Percentiles rank a stretch among this genome's conserved stretches.
Conservation (phyloP, 805 yeast species). For the Candida rishiriensis region DNA sequence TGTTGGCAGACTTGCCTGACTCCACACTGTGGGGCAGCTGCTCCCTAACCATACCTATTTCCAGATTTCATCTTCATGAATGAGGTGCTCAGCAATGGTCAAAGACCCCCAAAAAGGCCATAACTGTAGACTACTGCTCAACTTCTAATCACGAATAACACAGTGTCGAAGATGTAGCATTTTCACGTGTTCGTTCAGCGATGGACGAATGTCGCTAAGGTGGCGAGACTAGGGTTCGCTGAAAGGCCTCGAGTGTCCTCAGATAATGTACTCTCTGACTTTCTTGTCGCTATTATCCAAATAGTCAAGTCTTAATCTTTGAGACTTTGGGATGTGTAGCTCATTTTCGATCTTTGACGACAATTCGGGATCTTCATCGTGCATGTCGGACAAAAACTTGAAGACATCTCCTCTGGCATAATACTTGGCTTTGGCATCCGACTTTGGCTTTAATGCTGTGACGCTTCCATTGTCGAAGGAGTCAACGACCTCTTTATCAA, state of each 20-base stretch:
- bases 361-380: constrained; percentile 37
- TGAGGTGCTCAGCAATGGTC: too few species aligned
- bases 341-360: constrained; percentile 32
- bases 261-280: constrained; percentile 1
- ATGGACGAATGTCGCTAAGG: too few species aligned
- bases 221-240: too few species aligned
- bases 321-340: constrained; percentile 17
- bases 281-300: background rate
- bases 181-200: too few species aligned
- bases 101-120: too few species aligned
- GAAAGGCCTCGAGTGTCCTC: background rate
- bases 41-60: too few species aligned
- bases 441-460: background rate
- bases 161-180: too few species aligned
- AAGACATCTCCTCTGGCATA: constrained; percentile 41
- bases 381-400: constrained; percentile 36
- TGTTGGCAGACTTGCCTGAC: too few species aligned
- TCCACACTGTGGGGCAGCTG: too few species aligned
- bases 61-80: too few species aligned
- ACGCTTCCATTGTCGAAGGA: constrained; percentile 1
- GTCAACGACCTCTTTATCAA: constrained; percentile 41
- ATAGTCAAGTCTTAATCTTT: background rate
- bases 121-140: too few species aligned
- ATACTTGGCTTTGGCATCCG: constrained; percentile 36
- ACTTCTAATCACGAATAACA: too few species aligned